phyloP scores from a whole-genome alignment of 2,329 filamentous ascomycete genomes.

The Thelonectria olida region DNA sequence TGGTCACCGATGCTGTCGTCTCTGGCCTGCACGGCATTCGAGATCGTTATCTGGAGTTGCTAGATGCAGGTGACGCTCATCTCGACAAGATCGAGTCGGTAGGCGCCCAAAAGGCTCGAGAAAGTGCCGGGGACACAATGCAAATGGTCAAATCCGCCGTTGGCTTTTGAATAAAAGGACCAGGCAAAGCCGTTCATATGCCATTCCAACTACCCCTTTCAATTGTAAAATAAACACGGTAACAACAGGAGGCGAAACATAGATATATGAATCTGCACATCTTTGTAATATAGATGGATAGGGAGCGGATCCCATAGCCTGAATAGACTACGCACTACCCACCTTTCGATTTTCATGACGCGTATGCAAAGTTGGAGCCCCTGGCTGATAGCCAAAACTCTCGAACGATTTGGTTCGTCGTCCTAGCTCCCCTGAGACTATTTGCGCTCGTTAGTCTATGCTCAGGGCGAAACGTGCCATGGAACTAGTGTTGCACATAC shows the following conservation, averaged over 20 bases:
- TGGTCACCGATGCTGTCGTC: conserved; percentile 67
- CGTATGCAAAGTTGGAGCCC: conserved; percentile 69
- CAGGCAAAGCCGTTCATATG: not conserved
- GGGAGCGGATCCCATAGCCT: not conserved
- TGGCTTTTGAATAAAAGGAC: conserved; percentile 50
- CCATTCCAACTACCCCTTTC: not conserved
- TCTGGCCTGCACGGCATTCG: conserved; percentile 63
- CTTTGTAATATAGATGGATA: not conserved
- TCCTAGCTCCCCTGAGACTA: conserved; percentile 70
- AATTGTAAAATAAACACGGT: not conserved
- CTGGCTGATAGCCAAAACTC: conserved; percentile 79
- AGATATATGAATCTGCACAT: no score
- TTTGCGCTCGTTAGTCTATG: not conserved
- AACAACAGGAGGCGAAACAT: conserved; percentile 4
- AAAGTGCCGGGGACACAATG: conserved; percentile 70
- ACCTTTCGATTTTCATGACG: conserved; percentile 51
- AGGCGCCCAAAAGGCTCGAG: conserved; percentile 69
- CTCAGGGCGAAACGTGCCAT: not conserved
- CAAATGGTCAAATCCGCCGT: conserved; percentile 59
- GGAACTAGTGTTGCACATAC: conserved; percentile 44
- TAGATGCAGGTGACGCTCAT: conserved; percentile 57
- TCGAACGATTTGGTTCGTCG: conserved; percentile 73
- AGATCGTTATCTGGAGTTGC: conserved; percentile 63
- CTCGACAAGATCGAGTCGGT: conserved; percentile 66
- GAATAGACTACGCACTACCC: no score